Base-by-base conservation (phyloP, 2,329 filamentous ascomycete genomes). In the Sporothrix pseudoabietina region DNA sequence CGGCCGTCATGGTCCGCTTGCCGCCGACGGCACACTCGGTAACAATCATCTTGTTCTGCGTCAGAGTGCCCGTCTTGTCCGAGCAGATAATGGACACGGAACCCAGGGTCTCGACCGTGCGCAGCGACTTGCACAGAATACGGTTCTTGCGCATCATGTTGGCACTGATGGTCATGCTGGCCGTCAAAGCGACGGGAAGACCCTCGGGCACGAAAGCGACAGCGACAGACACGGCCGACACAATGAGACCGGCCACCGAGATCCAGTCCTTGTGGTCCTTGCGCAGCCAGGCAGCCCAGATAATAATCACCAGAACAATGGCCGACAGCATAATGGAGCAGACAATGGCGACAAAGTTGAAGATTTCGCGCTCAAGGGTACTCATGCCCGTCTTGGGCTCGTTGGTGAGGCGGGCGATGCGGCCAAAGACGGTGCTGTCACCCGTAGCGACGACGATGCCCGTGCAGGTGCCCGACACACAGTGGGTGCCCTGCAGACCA, bases 141-240 rank as follows among this genome's bases (percentile, higher is more conserved):
- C 91, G 91, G 80, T 94, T 90, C 81, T 91, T 90, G 75, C 86
- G 86, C 92, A 94, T 94, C 77, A 92, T 86, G 76, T 91, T 92
- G 26, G 92, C 92, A 0, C 89, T 91, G 74, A 94, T 94, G 0
- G 92, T 94, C 76, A 94, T 83, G 22, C 89, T 91, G 0, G 89
- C 88, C 0, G 90, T 91, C 49, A 93, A 82, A 0, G 91, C 90
- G 69, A 93, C 90, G 0, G 91, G 91, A 0, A 93, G 82, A 6
- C 91, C 91, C 80, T 94, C 92, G 0, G 92, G 91, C 16, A 94
- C 92, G 79, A 93, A 93, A 0, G 91, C 91, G 8, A 93, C 89
- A 0, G 90, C 91, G 1, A 93, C 88, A 55, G 87, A 89, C 63
- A 94, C 92, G 76, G 91, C 92, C 77, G 87, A 87, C 47, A 94